Base-by-base conservation (phyloP, 1,284 basidiomycete genomes). In the Fomitopsis schrenkii region DNA sequence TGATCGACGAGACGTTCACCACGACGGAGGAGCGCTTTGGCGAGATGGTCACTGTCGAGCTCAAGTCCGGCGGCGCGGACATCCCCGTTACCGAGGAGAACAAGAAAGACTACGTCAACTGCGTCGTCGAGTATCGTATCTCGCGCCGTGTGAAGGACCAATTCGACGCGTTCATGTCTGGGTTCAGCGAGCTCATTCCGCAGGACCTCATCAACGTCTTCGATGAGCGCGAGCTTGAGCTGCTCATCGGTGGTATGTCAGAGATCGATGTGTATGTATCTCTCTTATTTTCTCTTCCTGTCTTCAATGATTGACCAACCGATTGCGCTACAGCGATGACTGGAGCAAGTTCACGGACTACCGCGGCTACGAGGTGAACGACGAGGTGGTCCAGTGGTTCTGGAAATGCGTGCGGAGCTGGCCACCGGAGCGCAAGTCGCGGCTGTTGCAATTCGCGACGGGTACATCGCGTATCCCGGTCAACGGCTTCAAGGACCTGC, bases 381-480 rank as follows among this genome's bases (percentile, higher is more conserved):
- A 97, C 75, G 91, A 96, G 74, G 97, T 99, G 63, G 94, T 99
- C 66, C 94, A 98, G 74, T 99, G 97, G 97, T 99, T 99, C 86
- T 99, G 97, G 97, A 91, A 98, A 79, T 96, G 94, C 71, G 93
- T 99, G 61, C 88, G 93, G 60, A 89, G 90, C 58, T 99, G 97
- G 97, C 95, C 97, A 7, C 83, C 95, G 0, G 97, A 99, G 78
- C 89, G 95, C 75, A 98, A 98, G 79, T 93, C 93, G 54, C 90
- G 97, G 9, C 78, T 98, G 62, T 77, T 97, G 56, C 97, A 99
- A 76, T 98, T 99, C 75, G 95, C 96, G 7, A 99, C 97, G 5
- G 97, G 97, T 46, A 99, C 97, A 9, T 96, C 93, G 40, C 84
- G 97, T 68, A 95, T 99, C 61, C 97, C 97, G 5, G 97, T 99